A percentile compares a stretch with the other conserved stretches of the same genome.
These are phyloP conservation scores for Massospora cicadina DNA, from an alignment of 371 early-diverging fungal species.

Conservation along the genomic window DNA sequence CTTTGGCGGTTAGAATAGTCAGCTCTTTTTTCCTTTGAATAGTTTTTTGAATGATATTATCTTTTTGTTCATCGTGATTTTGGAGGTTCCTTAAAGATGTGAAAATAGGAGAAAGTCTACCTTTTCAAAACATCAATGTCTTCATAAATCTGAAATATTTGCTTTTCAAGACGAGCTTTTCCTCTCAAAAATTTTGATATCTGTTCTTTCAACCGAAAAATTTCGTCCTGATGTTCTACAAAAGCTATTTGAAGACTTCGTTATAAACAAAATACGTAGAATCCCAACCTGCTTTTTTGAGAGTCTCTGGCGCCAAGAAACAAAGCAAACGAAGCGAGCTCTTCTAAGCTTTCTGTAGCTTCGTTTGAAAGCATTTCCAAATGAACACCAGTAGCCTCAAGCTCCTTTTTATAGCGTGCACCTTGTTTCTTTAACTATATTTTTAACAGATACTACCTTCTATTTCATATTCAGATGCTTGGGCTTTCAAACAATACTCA, in stretches of 20 bases:
- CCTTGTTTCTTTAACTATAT: not conserved
- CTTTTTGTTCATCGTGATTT: not conserved
- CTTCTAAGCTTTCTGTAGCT: not conserved
- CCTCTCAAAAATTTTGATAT: not conserved
- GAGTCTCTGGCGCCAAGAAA: not conserved
- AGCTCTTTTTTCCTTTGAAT: not conserved
- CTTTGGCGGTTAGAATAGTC: not conserved
- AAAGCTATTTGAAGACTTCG: not conserved
- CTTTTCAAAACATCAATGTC: not conserved
- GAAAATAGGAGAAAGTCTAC: not conserved
- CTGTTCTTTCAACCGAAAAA: not conserved
- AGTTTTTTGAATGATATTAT: not conserved
- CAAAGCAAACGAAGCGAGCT: not conserved
- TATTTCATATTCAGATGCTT: not conserved
- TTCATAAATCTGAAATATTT: not conserved
- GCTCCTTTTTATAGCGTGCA: not conserved
- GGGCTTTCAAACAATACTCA: not conserved
- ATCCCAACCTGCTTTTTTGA: not conserved
- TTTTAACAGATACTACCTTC: not conserved
- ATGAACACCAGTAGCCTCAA: not conserved
- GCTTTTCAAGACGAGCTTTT: not conserved
- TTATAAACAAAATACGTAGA: not conserved
- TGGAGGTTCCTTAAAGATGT: not conserved
- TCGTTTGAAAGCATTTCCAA: not conserved
- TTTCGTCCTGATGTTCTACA: not conserved